Conservation (phyloP, 192 early-diverging fungal genomes). For the Coemansia sp. region DNA sequence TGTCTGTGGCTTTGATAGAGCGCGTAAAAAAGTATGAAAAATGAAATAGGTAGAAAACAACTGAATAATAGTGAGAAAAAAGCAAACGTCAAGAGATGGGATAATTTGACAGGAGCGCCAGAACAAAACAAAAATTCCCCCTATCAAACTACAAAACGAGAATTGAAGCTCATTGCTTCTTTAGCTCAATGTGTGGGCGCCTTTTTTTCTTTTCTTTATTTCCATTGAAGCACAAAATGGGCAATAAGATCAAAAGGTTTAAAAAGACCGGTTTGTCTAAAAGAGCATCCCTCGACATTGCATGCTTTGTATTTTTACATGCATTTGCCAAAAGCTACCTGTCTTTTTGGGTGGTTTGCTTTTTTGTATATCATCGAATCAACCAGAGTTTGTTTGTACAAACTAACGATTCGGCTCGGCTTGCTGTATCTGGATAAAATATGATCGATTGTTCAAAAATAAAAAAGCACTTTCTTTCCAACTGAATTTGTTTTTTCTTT, state of each 20-base stretch:
- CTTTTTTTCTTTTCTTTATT: not conserved
- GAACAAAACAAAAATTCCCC: no score
- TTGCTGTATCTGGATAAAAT: no score
- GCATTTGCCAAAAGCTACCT: no score
- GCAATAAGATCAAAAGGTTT: not conserved
- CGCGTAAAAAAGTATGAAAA: not conserved
- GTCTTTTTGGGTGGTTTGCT: no score
- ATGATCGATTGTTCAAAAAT: no score
- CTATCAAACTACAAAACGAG: not conserved
- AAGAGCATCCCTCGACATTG: not conserved
- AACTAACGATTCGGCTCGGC: no score
- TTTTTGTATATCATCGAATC: no score
- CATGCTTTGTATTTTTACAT: no score
- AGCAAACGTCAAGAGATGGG: not conserved
- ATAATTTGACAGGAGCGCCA: no score
- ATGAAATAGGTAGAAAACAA: not conserved
- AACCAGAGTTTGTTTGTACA: no score
- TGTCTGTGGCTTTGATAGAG: not conserved
- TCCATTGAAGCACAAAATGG: not conserved
- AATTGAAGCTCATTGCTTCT: not conserved
- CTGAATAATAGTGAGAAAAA: not conserved
- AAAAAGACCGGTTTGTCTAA: not conserved
- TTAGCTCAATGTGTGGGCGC: not conserved
- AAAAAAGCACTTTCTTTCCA: no score
- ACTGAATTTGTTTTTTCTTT: no score